Conservation (phyloP, 805 yeast genomes). For the Sugiyamaella americana region DNA sequence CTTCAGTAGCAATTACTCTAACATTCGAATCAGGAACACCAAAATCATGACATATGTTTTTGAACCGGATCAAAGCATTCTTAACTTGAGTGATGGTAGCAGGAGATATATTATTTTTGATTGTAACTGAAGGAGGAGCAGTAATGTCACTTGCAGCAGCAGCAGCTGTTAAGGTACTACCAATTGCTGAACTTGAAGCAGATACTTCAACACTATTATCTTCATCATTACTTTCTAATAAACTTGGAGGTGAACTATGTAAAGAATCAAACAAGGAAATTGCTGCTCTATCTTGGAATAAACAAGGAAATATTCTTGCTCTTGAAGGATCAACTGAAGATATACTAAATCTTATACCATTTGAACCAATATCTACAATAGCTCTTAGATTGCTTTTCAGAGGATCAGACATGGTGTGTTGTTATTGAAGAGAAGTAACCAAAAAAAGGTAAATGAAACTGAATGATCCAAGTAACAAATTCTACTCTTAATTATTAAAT, state of each 20-base stretch:
- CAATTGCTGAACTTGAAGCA: background rate
- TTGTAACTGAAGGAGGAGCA: background rate
- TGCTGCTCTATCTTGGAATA: slow-evolving; percentile 67
- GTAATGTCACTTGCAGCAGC: background rate
- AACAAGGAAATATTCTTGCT: slow-evolving; percentile 72
- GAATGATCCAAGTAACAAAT: too few relatives aligned
- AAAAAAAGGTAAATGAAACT: too few relatives aligned
- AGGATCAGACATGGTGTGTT: too few relatives aligned
- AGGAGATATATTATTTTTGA: slow-evolving; percentile 21
- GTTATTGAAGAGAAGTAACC: too few relatives aligned
- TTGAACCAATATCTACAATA: slow-evolving; percentile 72
- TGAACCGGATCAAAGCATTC: slow-evolving; percentile 60
- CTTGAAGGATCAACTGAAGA: slow-evolving; percentile 63
- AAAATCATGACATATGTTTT: slow-evolving; percentile 64
- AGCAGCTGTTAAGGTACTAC: too few relatives aligned
- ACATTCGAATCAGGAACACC: slow-evolving; percentile 56
- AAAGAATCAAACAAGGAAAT: slow-evolving; percentile 64
- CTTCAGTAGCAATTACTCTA: slow-evolving; percentile 67
- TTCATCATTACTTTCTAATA: background rate
- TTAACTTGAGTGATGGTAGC: slow-evolving; percentile 55
- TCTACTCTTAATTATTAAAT: too few relatives aligned
- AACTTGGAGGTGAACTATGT: slow-evolving; percentile 16
- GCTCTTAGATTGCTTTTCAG: slow-evolving; percentile 39
- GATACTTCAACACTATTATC: background rate
- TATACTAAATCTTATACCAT: slow-evolving; percentile 66